Evolutionary conservation across 176 grass and related monocot genomes (phyloP).

Genomic region (Leersia perrieri): DNA sequence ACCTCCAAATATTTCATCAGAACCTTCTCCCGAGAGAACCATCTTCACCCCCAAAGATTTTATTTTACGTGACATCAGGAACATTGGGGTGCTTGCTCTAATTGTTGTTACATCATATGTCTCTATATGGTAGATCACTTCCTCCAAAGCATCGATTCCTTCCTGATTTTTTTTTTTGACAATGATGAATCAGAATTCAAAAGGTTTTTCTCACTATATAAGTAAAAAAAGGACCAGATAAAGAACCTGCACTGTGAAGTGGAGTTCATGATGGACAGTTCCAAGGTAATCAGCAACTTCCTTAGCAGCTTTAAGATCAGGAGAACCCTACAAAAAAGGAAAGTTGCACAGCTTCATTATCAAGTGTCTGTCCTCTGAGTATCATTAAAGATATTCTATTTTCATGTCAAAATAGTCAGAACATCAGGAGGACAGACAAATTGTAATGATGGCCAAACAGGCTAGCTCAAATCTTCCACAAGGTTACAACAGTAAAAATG

Average conservation of each 20-base stretch:
- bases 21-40: conserved; percentile 98
- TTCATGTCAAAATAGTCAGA: not conserved
- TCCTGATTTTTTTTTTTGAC: conserved; percentile 53
- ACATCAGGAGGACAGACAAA: conserved; percentile 16
- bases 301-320: conserved; percentile 94
- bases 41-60: conserved; percentile 98
- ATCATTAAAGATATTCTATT: not conserved
- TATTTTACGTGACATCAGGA: conserved; percentile 97
- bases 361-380: not conserved
- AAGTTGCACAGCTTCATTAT: not conserved
- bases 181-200: conserved; percentile 17
- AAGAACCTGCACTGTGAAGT: conserved; percentile 93
- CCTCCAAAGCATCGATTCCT: conserved; percentile 93
- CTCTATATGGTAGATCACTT: conserved; percentile 92
- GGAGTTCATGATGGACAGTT: conserved; percentile 87
- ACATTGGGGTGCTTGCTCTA: conserved; percentile 97
- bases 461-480: conserved; percentile 8
- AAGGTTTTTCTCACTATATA: not conserved
- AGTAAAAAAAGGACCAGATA: not conserved
- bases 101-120: conserved; percentile 94
- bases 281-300: conserved; percentile 98
- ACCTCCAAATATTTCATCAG: conserved; percentile 96
- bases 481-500: no score
- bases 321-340: conserved; percentile 66
- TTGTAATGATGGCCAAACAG: conserved; percentile 16